phyloP scores from a whole-genome alignment of 148 eudicot genomes.

The Pouteria glomerata region DNA sequence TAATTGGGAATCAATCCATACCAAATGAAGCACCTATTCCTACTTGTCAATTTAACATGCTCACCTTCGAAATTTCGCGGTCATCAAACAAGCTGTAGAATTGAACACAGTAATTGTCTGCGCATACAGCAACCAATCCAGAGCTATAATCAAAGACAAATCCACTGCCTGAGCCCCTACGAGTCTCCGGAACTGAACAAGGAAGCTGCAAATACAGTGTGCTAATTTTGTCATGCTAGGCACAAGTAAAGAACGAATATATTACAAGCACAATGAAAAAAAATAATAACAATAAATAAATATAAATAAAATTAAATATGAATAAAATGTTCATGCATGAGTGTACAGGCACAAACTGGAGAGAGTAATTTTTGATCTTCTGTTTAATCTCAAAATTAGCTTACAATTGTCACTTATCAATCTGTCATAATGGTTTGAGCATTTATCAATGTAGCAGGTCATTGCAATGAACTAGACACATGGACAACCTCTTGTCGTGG shows the following conservation, averaged over 20 bases:
- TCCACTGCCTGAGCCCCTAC: conserved; percentile 39
- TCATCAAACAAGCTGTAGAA: conserved; percentile 81
- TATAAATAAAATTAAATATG: no score
- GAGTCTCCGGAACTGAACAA: conserved; percentile 47
- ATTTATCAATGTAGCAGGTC: neutral
- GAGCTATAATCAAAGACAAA: conserved; percentile 49
- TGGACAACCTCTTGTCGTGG: neutral
- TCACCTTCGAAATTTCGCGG: conserved; percentile 78
- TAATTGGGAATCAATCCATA: neutral
- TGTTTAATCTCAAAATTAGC: no score
- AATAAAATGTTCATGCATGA: neutral
- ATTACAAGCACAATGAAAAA: no score
- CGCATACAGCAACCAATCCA: conserved; percentile 64
- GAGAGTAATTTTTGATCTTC: no score
- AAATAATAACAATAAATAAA: no score
- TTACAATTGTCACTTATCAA: no score
- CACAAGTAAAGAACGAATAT: no score
- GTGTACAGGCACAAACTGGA: no score
- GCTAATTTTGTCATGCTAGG: no score
- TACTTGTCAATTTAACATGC: neutral
- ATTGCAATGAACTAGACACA: neutral
- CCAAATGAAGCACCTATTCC: neutral
- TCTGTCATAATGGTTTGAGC: neutral
- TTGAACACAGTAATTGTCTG: conserved; percentile 79
- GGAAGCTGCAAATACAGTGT: conserved; percentile 68